Evolutionary conservation across 176 grass and related monocot species (phyloP).

Genomic region (Ananas comosus): DNA sequence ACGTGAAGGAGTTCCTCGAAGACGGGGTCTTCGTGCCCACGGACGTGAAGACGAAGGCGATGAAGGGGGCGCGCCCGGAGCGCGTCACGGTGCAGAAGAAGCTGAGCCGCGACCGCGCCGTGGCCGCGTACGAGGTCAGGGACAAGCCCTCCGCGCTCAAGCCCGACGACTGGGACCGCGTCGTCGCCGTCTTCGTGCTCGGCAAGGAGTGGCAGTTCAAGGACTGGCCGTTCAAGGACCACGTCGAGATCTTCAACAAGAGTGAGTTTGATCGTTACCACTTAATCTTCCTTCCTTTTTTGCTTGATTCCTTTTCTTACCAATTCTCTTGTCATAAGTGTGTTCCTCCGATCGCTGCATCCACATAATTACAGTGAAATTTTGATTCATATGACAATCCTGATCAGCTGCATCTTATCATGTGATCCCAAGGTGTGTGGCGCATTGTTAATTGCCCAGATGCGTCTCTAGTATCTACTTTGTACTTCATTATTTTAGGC

Average conservation of each 20-base stretch:
- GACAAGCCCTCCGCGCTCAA: constrained; percentile 75
- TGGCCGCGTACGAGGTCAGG: constrained; percentile 64
- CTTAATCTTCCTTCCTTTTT: neutral
- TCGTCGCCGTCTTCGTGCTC: constrained; percentile 78
- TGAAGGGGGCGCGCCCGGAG: constrained; percentile 63
- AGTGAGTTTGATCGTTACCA: constrained; percentile 20
- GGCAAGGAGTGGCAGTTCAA: constrained; percentile 99
- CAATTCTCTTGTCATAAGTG: too few relatives aligned
- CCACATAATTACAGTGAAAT: too few relatives aligned
- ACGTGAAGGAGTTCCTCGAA: constrained; percentile 87
- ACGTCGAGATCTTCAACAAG: constrained; percentile 96
- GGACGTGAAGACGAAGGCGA: constrained; percentile 72
- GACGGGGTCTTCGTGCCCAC: constrained; percentile 76
- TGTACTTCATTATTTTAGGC: too few relatives aligned
- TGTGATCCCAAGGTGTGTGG: neutral
- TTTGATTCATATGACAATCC: too few relatives aligned
- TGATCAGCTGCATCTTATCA: neutral
- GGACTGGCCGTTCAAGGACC: constrained; percentile 96
- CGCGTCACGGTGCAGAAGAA: constrained; percentile 94
- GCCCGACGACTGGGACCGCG: constrained; percentile 70
- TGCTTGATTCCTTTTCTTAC: too few relatives aligned
- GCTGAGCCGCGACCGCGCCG: constrained; percentile 43
- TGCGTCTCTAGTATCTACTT: too few relatives aligned
- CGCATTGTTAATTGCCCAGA: neutral
- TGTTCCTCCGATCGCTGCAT: too few relatives aligned